phyloP scores from a whole-genome alignment of 2,329 filamentous ascomycete species.

The Aureobasidium pullulans region DNA sequence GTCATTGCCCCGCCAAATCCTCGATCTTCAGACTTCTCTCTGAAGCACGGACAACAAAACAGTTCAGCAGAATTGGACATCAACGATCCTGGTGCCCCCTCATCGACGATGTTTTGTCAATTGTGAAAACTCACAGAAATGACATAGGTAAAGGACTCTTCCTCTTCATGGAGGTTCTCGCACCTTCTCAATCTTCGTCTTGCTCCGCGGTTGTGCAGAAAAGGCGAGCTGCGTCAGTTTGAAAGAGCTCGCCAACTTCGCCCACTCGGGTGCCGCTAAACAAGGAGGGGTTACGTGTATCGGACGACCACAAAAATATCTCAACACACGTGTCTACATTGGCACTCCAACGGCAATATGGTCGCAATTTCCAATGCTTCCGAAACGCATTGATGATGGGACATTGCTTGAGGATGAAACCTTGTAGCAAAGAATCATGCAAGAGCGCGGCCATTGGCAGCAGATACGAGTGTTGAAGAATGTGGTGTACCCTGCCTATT shows the following conservation, averaged over 20 bases:
- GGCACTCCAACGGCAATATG: constrained; percentile 5
- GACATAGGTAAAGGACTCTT: not conserved
- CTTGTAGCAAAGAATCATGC: not conserved
- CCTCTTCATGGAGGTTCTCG: not conserved
- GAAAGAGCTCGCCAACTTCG: not conserved
- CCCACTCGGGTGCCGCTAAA: constrained; percentile 10
- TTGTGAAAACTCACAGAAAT: not conserved
- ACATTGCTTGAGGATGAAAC: not conserved
- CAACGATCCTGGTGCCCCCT: constrained; percentile 1
- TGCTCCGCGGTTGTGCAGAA: not conserved
- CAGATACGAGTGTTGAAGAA: not conserved
- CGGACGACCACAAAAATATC: not conserved
- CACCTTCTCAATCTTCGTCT: not conserved
- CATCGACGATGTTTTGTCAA: constrained; percentile 10
- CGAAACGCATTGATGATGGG: not conserved
- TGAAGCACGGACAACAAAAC: constrained; percentile 3
- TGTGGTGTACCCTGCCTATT: not conserved
- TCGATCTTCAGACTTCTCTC: constrained; percentile 10
- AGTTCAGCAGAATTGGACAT: not conserved
- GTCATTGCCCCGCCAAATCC: constrained; percentile 7
- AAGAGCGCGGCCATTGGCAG: not conserved
- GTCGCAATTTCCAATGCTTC: not conserved
- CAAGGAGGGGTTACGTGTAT: not conserved
- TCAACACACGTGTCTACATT: not conserved
- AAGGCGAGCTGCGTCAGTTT: not conserved